phyloP scores from a whole-genome alignment of 2,329 filamentous ascomycete species.

The Lachnellula arida region DNA sequence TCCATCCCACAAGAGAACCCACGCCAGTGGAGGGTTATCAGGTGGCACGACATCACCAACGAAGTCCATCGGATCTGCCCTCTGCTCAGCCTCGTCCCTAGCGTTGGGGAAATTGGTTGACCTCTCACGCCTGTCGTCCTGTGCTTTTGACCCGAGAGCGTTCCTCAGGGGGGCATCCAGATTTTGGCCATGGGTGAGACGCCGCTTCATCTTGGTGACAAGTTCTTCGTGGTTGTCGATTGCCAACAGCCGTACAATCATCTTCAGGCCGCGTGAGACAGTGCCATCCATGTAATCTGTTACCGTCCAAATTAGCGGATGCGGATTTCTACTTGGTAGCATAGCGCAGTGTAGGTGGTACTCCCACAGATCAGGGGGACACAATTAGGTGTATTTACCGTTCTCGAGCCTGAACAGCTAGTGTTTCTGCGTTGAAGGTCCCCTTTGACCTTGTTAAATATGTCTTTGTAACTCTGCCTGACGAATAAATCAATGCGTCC shows the following conservation, averaged over 20 bases:
- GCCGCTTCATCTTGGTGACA: not conserved
- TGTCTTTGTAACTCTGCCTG: not conserved
- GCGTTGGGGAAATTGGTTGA: slow-evolving; percentile 1
- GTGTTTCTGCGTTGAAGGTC: not conserved
- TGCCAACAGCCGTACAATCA: not conserved
- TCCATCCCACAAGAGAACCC: slow-evolving; percentile 1
- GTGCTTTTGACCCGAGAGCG: not conserved
- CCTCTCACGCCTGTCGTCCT: slow-evolving; percentile 2
- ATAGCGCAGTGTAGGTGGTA: not conserved
- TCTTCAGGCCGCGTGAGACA: not conserved
- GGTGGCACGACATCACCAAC: not conserved
- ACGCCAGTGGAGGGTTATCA: not conserved
- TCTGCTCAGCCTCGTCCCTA: not conserved
- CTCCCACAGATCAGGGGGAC: not conserved
- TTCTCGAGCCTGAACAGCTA: not conserved
- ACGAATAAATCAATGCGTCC: not conserved
- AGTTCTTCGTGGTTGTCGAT: not conserved
- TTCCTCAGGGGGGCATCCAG: not conserved
- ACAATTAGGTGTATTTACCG: not conserved
- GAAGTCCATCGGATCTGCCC: not conserved
- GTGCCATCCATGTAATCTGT: slow-evolving; percentile 2
- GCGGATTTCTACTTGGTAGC: not conserved
- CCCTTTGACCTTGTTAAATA: not conserved
- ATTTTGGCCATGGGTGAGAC: not conserved
- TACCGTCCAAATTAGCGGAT: not conserved